phyloP scores from a whole-genome alignment of 768 basidiomycete species.

The Kwoniella newhampshirensis region DNA sequence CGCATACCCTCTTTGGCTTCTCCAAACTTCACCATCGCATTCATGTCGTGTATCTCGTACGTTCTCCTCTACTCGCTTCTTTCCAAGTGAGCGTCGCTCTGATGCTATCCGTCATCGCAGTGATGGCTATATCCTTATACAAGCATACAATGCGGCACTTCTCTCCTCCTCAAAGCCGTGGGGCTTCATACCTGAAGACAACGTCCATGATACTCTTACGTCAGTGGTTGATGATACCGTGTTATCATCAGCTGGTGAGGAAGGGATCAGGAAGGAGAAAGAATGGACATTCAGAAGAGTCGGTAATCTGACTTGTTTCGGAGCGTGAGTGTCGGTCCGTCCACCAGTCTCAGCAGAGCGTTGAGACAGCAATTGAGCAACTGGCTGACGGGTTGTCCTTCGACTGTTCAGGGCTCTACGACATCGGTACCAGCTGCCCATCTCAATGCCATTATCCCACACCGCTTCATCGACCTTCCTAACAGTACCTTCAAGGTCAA shows the following conservation, averaged over 20 bases:
- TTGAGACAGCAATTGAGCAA: too few relatives aligned
- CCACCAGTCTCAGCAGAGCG: neutral
- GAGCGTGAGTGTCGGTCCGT: constrained; percentile 41
- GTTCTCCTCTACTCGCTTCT: constrained; percentile 7
- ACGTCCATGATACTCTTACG: constrained; percentile 46
- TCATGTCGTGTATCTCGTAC: constrained; percentile 43
- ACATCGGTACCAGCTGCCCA: constrained; percentile 41
- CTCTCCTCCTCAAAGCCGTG: constrained; percentile 37
- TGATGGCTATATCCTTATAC: constrained; percentile 46
- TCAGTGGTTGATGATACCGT: constrained; percentile 4
- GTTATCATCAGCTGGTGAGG: constrained; percentile 6
- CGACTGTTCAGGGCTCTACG: constrained; percentile 37
- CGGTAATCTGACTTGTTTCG: constrained; percentile 48
- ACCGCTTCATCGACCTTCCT: constrained; percentile 5
- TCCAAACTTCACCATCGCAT: constrained; percentile 4
- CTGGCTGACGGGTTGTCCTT: neutral
- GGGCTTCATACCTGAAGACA: constrained; percentile 47
- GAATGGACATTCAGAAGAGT: constrained; percentile 51
- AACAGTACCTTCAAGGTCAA: neutral
- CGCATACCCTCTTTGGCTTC: constrained; percentile 18
- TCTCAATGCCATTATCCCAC: constrained; percentile 7
- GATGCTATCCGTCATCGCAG: constrained; percentile 11
- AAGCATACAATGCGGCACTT: constrained; percentile 43
- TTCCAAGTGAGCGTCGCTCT: neutral
- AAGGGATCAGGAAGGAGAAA: constrained; percentile 19